These are phyloP conservation scores for Candida succiphila DNA, from an alignment of 805 yeast genomes.

Conservation along the genomic window DNA sequence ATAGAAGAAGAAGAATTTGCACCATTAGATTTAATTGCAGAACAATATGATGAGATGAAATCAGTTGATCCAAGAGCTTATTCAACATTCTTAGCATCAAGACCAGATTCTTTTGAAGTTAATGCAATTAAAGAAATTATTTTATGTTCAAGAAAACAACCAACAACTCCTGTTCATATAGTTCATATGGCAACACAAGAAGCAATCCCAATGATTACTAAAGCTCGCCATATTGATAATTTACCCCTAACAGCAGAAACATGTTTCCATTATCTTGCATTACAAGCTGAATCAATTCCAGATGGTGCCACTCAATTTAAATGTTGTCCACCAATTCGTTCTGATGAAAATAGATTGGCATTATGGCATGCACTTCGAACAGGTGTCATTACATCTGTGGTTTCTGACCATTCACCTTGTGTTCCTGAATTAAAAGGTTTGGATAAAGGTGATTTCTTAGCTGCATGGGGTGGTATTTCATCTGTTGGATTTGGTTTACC, in stretches of 20 bases:
- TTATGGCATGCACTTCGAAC: constrained; percentile 72
- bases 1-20: constrained; percentile 20
- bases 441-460: constrained; percentile 75
- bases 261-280: constrained; percentile 82
- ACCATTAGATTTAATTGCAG: constrained; percentile 34
- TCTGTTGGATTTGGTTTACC: constrained; percentile 90
- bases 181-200: constrained; percentile 85
- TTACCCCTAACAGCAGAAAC: constrained; percentile 81
- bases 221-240: constrained; percentile 49
- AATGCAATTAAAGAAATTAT: constrained; percentile 73
- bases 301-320: constrained; percentile 75
- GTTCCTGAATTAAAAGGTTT: constrained; percentile 83
- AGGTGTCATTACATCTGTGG: constrained; percentile 70
- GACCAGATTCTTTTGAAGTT: constrained; percentile 85
- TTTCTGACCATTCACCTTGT: constrained; percentile 94
- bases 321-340: constrained; percentile 92
- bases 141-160: constrained; percentile 44
- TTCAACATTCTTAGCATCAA: constrained; percentile 64
- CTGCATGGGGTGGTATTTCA: constrained; percentile 95
- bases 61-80: constrained; percentile 53
- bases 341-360: constrained; percentile 55
- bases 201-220: constrained; percentile 62
- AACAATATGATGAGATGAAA: constrained; percentile 23
- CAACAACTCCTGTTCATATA: constrained; percentile 67
- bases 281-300: constrained; percentile 70